Conservation (phyloP, 2,329 filamentous ascomycete genomes). For the Epichloe amarillans region DNA sequence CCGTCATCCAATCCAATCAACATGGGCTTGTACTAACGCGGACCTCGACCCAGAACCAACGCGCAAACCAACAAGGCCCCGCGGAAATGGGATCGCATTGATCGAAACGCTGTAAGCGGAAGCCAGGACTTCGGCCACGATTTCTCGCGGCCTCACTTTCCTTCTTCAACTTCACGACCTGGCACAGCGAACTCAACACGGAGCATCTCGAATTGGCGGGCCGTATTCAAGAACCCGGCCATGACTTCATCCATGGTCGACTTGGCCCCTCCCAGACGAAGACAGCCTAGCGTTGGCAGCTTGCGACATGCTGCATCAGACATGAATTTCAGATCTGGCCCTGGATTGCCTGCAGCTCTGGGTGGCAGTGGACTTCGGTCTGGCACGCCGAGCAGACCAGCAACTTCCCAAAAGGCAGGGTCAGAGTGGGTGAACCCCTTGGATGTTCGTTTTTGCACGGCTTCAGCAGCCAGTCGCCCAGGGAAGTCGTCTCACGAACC, state of each 20-base stretch:
- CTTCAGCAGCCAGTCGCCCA: constrained; percentile 8
- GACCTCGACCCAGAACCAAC: constrained; percentile 1
- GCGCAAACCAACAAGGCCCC: constrained; percentile 10
- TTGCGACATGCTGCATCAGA: constrained; percentile 25
- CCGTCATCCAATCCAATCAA: background rate
- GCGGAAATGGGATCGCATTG: constrained; percentile 18
- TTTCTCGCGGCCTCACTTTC: constrained; percentile 21
- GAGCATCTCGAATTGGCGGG: constrained; percentile 16
- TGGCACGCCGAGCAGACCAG: constrained; percentile 11
- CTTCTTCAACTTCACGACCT: constrained; percentile 18
- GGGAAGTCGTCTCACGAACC: background rate
- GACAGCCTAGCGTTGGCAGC: constrained; percentile 14
- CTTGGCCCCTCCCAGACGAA: constrained; percentile 20
- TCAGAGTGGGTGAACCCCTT: constrained; percentile 34
- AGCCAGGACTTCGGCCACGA: constrained; percentile 25
- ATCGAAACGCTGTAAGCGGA: constrained; percentile 20
- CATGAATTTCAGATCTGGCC: constrained; percentile 19
- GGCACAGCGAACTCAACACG: constrained; percentile 26
- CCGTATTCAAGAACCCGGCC: constrained; percentile 23
- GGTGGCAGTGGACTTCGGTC: constrained; percentile 18
- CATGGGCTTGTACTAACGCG: background rate
- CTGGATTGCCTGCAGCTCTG: constrained; percentile 20
- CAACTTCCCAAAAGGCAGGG: constrained; percentile 20
- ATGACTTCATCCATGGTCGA: constrained; percentile 33
- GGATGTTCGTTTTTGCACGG: constrained; percentile 30